Base-by-base conservation (phyloP, 805 yeast species). In the Saccharomyces kudriavzevii region DNA sequence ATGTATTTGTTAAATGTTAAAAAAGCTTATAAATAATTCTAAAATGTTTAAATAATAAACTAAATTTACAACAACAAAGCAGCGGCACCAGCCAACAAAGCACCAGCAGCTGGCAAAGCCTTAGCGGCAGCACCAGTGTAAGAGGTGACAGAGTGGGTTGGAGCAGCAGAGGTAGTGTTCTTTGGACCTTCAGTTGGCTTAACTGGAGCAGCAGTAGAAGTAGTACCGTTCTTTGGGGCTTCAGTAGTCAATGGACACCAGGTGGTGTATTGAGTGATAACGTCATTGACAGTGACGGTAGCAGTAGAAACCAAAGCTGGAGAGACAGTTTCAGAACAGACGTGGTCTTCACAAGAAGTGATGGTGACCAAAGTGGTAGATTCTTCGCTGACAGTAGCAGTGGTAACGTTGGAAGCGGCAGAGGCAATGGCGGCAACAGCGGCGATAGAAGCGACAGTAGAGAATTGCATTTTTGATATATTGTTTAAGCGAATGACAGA, bases 51-150 rank as follows among this genome's bases (percentile, higher is more conserved):
- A 26, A 49, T 24, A 28, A 52, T 40, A 55, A 28, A 57, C 51
- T 48, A 49, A 51, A 56, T 64, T 73, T 74, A 74, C 71, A 74
- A 73, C 69, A 74, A 71, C 66, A 74, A 68, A 71, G 77, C 79
- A 63, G 76, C 77, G 57, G 72, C 74, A 74, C 79, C 79, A 57
- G 78, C 78, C 54, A 76, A 67, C 59, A 74, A 65, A 64, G 77
- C 78, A 66, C 77, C 77, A 59, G 71, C 76, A 64, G 77, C 77
- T 71, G 77, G 77, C 56, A 71, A 68, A 57, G 74, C 74, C 65
- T 66, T 70, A 54, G 63, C 76, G 58, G 78, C 79, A 61, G 74
- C 78, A 72, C 74, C 77, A 57, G 69, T 66, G 72, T 59, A 72
- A 52, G 74, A 58, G 53, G 74, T 52, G 53, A 58, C 59, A 43